A percentile compares a stretch with the other conserved stretches of the same genome.
Evolutionary conservation across 805 yeast species (phyloP).

Genomic region (Teunomyces barrocoloradensis): DNA sequence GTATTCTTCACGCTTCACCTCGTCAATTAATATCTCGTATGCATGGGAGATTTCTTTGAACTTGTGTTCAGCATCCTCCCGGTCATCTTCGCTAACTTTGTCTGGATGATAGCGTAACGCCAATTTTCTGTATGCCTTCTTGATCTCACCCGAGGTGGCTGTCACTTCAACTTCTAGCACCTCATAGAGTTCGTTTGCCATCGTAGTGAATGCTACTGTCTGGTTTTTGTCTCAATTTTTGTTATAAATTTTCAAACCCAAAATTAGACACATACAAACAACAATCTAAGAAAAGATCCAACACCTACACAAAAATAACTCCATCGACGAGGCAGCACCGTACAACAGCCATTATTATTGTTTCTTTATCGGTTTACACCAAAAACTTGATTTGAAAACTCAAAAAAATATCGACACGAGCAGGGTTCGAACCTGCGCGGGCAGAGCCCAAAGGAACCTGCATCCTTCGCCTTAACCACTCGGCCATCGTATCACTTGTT

Average conservation of each 20-base stretch:
- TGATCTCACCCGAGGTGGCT: conserved; percentile 72
- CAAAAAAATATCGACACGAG: conserved; percentile 58
- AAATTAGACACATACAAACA: background rate
- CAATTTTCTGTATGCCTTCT: conserved; percentile 77
- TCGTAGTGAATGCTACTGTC: background rate
- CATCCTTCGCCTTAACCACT: conserved; percentile 77
- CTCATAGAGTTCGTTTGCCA: conserved; percentile 45
- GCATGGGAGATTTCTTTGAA: conserved; percentile 87
- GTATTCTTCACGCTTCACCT: conserved; percentile 53
- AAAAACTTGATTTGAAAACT: background rate
- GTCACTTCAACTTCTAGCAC: conserved; percentile 64
- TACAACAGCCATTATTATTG: background rate
- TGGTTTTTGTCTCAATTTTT: conserved; percentile 2
- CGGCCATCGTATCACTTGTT: conserved; percentile 54
- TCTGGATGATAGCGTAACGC: conserved; percentile 90
- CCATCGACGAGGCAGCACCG: no score
- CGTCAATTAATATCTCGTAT: conserved; percentile 79
- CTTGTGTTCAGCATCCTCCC: conserved; percentile 68
- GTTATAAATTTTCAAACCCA: background rate
- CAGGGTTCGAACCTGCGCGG: conserved; percentile 83
- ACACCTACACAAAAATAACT: no score
- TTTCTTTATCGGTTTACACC: background rate
- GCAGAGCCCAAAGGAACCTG: conserved; percentile 73
- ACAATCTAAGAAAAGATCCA: background rate
- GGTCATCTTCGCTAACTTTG: conserved; percentile 63